Percentiles rank a stretch among this genome's conserved stretches.
These are phyloP conservation scores for Camellia sinensis DNA, from an alignment of 148 eudicot species.

Conservation along the genomic window DNA sequence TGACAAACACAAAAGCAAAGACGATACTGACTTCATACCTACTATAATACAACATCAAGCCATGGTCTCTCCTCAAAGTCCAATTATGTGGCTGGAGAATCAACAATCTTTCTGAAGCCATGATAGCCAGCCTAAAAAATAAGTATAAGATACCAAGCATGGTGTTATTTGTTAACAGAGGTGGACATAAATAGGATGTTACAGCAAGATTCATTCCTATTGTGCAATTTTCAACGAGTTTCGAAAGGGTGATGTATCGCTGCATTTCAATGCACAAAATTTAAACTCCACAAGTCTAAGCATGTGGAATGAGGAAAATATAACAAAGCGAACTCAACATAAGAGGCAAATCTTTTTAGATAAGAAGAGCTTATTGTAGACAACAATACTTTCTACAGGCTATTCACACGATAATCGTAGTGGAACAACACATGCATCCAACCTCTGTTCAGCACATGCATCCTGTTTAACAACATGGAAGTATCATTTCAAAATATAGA, in stretches of 20 bases:
- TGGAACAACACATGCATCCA: neutral
- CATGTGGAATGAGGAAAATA: neutral
- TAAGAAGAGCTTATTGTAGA: neutral
- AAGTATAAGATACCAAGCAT: slow-evolving; percentile 15
- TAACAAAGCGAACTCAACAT: neutral
- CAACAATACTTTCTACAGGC: neutral
- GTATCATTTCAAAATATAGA: neutral
- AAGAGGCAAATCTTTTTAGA: neutral
- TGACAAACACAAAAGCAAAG: neutral
- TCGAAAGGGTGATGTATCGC: neutral
- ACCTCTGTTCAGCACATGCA: neutral
- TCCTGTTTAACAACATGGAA: neutral
- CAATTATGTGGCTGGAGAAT: slow-evolving; percentile 86
- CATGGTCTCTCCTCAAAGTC: slow-evolving; percentile 88
- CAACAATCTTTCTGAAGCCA: slow-evolving; percentile 89
- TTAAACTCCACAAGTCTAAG: neutral
- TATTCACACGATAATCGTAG: neutral
- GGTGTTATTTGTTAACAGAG: slow-evolving; percentile 13
- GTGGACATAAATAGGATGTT: neutral
- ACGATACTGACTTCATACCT: slow-evolving; percentile 39
- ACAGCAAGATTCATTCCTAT: neutral
- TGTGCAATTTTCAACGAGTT: neutral
- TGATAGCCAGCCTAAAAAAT: slow-evolving; percentile 73
- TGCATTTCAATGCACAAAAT: neutral
- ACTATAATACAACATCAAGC: slow-evolving; percentile 83